Evolutionary conservation across 2,329 filamentous ascomycete genomes (phyloP).

Genomic region (Colletotrichum destructivum): DNA sequence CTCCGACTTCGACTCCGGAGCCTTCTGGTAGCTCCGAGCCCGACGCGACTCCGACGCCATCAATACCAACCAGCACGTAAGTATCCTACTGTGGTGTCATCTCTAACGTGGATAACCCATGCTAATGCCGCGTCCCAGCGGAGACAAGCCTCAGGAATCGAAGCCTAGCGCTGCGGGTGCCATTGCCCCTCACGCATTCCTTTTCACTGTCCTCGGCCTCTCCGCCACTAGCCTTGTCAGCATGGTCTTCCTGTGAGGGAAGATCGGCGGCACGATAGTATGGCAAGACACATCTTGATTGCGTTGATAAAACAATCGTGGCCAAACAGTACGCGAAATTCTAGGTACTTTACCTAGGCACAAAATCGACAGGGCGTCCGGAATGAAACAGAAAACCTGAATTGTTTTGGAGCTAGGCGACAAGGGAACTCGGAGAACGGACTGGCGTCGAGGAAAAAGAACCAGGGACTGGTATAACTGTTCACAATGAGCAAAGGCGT

Average conservation of each 20-base stretch:
- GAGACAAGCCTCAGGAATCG: constrained; percentile 15
- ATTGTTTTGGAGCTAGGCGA: neutral
- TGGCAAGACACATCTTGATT: neutral
- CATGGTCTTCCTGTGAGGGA: constrained; percentile 29
- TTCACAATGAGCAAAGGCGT: constrained; percentile 11
- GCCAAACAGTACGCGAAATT: constrained; percentile 22
- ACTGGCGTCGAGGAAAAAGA: neutral
- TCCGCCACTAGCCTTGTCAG: constrained; percentile 26
- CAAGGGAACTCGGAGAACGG: neutral
- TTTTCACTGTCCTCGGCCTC: constrained; percentile 33
- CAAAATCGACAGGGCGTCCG: neutral
- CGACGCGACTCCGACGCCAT: constrained; percentile 12
- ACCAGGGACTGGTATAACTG: neutral
- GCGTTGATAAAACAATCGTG: constrained; percentile 2
- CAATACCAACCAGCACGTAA: constrained; percentile 23
- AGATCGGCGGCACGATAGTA: neutral
- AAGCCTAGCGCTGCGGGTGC: constrained; percentile 38
- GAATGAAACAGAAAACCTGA: constrained; percentile 14
- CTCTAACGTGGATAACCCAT: too few species aligned
- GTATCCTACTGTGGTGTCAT: neutral
- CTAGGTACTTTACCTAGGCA: neutral
- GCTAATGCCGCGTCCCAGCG: constrained; percentile 5
- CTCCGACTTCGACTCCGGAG: neutral
- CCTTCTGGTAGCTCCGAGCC: neutral
- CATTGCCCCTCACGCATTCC: constrained; percentile 35